Base-by-base conservation (phyloP, 2,329 filamentous ascomycete species). In the Fusarium sp. region DNA sequence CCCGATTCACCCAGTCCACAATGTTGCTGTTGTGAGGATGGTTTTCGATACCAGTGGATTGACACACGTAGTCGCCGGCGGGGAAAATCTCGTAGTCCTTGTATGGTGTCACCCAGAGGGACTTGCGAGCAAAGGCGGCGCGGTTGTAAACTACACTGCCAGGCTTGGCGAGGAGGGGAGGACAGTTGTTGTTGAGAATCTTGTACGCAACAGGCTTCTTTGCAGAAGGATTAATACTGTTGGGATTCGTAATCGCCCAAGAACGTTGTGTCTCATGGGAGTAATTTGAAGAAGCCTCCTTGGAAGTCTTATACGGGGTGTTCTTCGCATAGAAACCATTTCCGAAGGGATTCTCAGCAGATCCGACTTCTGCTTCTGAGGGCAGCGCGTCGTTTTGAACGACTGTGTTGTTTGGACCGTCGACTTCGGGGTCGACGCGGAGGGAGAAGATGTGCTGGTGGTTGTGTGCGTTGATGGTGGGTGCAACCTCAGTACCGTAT, bases 211-310 rank as follows among this genome's bases (percentile, higher is more conserved):
- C 90, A 0, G 94, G 93, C 82, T 96, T 97, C 78, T 93, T 90
- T 81, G 91, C 94, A 81, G 94, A 91, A 0, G 92, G 91, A 80
- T 97, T 94, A 46, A 96, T 78, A 78, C 91, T 94, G 82, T 86
- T 92, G 71, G 91, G 91, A 80, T 98, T 97, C 78, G 87, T 87
- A 77, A 98, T 97, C 58, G 97, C 94, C 94, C 94, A 98, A 0
- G 94, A 94, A 22, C 94, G 86, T 65, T 89, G 91, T 0, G 92
- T 95, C 44, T 85, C 84, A 66, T 92, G 92, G 76, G 97, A 86
- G 81, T 97, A 98, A 78, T 97, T 91, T 30, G 91, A 91, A 76
- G 86, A 87, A 1, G 89, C 87, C 71, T 92, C 87, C 53, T 84
- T 85, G 12, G 91, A 87, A 0, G 90, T 97, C 12, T 84, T 87